A percentile compares a stretch with the other conserved stretches of the same genome.
These are phyloP conservation scores for Amanita inopinata DNA, from an alignment of 768 basidiomycete genomes.

Conservation along the genomic window DNA sequence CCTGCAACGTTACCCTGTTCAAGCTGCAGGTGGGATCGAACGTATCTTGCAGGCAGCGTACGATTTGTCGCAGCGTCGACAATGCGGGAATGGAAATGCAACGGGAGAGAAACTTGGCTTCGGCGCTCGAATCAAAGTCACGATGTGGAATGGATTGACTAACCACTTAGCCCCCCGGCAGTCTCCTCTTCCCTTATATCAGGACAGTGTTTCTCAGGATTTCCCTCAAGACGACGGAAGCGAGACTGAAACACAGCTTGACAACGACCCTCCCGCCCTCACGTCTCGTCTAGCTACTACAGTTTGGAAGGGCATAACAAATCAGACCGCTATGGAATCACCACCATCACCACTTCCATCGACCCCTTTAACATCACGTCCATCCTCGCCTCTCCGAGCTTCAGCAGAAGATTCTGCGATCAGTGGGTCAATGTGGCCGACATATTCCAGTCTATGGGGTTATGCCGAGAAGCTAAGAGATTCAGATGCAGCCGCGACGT, in stretches of 20 bases:
- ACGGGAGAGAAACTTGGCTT: constrained; percentile 32
- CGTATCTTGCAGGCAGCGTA: constrained; percentile 56
- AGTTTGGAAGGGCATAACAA: constrained; percentile 74
- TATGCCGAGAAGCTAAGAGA: constrained; percentile 70
- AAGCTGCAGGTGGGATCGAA: constrained; percentile 61
- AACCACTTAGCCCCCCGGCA: constrained; percentile 35
- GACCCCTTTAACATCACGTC: constrained; percentile 10
- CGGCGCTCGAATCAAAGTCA: constrained; percentile 45
- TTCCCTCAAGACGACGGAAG: constrained; percentile 34
- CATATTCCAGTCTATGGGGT: constrained; percentile 41
- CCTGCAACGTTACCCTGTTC: constrained; percentile 56
- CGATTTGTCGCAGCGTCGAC: constrained; percentile 47
- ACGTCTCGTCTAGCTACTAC: constrained; percentile 48
- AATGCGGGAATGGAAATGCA: constrained; percentile 24
- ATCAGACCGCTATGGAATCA: constrained; percentile 59
- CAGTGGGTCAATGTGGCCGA: constrained; percentile 3
- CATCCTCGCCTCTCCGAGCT: constrained; percentile 11
- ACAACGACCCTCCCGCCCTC: constrained; percentile 22
- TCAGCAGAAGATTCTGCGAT: constrained; percentile 13
- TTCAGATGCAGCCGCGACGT: constrained; percentile 58
- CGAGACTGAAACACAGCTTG: constrained; percentile 32
- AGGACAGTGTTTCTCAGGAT: no score
- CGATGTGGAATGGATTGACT: constrained; percentile 61
- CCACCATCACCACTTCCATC: constrained; percentile 19
- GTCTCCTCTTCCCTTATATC: constrained; percentile 25